Conservation (phyloP, 1,284 basidiomycete species). For the Puccinia hordei region DNA sequence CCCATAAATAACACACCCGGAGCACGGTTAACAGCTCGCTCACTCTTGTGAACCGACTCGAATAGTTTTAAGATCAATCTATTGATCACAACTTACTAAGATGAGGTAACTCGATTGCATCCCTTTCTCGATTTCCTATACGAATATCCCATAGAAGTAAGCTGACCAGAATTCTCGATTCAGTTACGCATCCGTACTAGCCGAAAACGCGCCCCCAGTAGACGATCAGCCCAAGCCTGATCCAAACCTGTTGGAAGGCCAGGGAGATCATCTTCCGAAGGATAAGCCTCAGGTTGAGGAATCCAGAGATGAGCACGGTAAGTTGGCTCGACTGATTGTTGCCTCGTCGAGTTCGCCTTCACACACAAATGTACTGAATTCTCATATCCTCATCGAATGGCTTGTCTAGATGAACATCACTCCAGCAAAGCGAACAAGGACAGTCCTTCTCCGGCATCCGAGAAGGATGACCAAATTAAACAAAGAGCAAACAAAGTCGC, state of each 20-base stretch:
- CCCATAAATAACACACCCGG: no score
- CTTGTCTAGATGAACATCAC: neutral
- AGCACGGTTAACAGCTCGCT: no score
- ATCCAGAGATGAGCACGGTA: neutral
- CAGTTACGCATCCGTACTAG: conserved; percentile 68
- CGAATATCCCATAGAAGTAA: neutral
- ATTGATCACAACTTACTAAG: neutral
- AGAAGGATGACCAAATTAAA: conserved; percentile 1
- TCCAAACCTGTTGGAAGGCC: conserved; percentile 67
- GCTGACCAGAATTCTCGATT: conserved; percentile 3
- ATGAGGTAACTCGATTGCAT: neutral
- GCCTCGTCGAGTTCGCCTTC: neutral
- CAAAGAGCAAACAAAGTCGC: neutral
- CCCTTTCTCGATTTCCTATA: neutral
- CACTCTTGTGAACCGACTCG: no score
- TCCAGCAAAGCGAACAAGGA: neutral
- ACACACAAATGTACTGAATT: no score
- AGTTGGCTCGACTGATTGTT: no score
- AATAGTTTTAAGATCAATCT: neutral
- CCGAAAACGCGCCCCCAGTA: conserved; percentile 65
- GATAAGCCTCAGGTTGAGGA: neutral
- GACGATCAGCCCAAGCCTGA: conserved; percentile 67
- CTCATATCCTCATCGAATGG: neutral
- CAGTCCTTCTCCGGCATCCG: neutral
- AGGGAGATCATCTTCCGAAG: neutral